Evolutionary conservation across 148 eudicot species (phyloP).

Genomic region (Camellia lanceoleosa): DNA sequence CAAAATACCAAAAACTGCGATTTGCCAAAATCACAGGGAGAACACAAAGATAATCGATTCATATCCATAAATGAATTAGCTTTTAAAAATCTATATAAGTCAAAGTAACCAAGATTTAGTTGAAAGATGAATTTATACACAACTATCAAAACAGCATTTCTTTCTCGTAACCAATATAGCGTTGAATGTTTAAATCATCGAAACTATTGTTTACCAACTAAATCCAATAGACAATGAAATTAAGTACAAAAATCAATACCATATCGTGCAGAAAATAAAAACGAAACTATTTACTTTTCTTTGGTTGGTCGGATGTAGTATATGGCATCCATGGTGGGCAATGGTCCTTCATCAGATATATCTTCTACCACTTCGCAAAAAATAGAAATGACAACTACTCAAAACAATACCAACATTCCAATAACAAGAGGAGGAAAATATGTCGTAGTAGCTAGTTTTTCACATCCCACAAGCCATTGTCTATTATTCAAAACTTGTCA

Average conservation of each 20-base stretch:
- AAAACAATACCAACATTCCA: neutral
- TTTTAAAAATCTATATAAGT: neutral
- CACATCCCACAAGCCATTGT: neutral
- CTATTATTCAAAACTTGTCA: neutral
- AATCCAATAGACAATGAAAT: neutral
- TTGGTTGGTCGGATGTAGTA: conserved; percentile 87
- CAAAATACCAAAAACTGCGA: neutral
- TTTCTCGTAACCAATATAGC: neutral
- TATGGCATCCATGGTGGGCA: conserved; percentile 90
- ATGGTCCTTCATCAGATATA: conserved; percentile 77
- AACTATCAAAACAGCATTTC: neutral
- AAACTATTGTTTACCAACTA: neutral
- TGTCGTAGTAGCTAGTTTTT: neutral
- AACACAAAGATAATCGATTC: neutral
- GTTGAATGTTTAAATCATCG: neutral
- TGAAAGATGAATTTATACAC: neutral
- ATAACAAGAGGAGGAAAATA: neutral
- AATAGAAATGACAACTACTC: conserved; percentile 9
- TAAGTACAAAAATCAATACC: neutral
- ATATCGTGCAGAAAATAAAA: conserved; percentile 2
- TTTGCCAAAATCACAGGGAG: neutral
- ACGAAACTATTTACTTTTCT: conserved; percentile 59
- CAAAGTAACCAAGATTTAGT: conserved; percentile 1
- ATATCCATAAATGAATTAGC: neutral
- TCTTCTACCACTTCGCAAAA: conserved; percentile 88